These are phyloP conservation scores for Serendipita vermifera DNA, from an alignment of 768 basidiomycete species.

Conservation along the genomic window DNA sequence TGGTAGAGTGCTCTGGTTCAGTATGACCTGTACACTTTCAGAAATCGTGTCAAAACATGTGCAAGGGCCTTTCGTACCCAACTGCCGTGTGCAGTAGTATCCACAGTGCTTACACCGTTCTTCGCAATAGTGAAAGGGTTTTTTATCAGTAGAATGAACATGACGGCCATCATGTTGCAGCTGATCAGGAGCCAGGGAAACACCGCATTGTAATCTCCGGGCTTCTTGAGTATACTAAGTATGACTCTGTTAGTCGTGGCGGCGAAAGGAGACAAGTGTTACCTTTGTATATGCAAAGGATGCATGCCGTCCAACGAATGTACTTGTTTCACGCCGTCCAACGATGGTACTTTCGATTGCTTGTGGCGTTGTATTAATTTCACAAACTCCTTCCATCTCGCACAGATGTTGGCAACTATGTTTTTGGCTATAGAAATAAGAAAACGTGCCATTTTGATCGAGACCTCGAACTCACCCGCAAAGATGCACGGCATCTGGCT, in stretches of 20 bases:
- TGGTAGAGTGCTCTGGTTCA: conserved; percentile 49
- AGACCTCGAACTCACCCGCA: conserved; percentile 37
- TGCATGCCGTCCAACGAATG: conserved; percentile 45
- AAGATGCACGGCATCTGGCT: conserved; percentile 32
- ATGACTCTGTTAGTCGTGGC: neutral
- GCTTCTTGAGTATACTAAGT: conserved; percentile 27
- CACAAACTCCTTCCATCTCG: conserved; percentile 36
- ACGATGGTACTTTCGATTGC: conserved; percentile 50
- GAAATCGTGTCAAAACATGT: neutral
- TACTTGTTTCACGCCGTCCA: conserved; percentile 45
- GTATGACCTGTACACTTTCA: conserved; percentile 33
- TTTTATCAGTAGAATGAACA: conserved; percentile 32
- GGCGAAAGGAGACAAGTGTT: neutral
- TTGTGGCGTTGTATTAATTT: conserved; percentile 45
- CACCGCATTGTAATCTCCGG: conserved; percentile 38
- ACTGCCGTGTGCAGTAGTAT: conserved; percentile 45
- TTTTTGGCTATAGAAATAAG: conserved; percentile 29
- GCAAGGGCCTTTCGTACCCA: conserved; percentile 27
- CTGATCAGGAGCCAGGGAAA: conserved; percentile 32
- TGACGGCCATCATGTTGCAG: conserved; percentile 37
- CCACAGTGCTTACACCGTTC: conserved; percentile 40
- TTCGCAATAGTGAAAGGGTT: conserved; percentile 44
- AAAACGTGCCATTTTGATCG: neutral
- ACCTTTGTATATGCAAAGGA: conserved; percentile 57
- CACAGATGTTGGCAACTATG: conserved; percentile 37